phyloP scores from a whole-genome alignment of 2,329 filamentous ascomycete species.

The Seiridium unicorne region DNA sequence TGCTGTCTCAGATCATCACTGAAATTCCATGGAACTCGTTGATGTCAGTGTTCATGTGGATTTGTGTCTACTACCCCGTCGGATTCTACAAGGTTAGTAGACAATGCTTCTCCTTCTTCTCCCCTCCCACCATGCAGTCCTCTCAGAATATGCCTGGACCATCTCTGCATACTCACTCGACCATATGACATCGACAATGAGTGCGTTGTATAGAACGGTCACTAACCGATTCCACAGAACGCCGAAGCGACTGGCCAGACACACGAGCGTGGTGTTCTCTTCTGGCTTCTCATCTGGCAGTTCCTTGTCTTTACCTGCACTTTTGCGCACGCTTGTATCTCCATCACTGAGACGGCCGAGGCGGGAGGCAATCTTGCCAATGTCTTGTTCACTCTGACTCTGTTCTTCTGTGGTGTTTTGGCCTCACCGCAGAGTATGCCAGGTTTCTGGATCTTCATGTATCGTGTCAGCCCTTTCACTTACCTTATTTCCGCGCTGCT shows the following conservation, averaged over 20 bases:
- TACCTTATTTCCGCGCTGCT: slow-evolving; percentile 70
- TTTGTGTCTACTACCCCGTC: slow-evolving; percentile 84
- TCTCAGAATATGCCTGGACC: too few relatives aligned
- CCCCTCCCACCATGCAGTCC: background rate
- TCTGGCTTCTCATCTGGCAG: slow-evolving; percentile 73
- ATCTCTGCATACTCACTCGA: too few relatives aligned
- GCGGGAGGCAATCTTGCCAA: slow-evolving; percentile 75
- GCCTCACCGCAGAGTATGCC: slow-evolving; percentile 59
- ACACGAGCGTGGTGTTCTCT: slow-evolving; percentile 69
- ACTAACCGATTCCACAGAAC: slow-evolving; percentile 42
- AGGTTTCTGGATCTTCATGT: slow-evolving; percentile 71
- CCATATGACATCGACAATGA: too few relatives aligned
- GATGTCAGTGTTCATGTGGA: slow-evolving; percentile 73
- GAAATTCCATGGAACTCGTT: slow-evolving; percentile 84
- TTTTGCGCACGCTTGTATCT: slow-evolving; percentile 76
- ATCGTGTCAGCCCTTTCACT: slow-evolving; percentile 70
- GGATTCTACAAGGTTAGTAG: slow-evolving; percentile 54
- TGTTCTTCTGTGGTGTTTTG: slow-evolving; percentile 74
- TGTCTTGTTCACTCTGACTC: slow-evolving; percentile 67
- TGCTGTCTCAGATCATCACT: slow-evolving; percentile 78
- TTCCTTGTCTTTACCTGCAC: slow-evolving; percentile 82
- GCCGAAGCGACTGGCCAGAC: slow-evolving; percentile 60
- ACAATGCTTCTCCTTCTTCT: too few relatives aligned
- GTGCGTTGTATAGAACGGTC: too few relatives aligned
- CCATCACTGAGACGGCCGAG: slow-evolving; percentile 72